Conservation (phyloP, 352 stramenopile species). For the Pythium guiyangense region DNA sequence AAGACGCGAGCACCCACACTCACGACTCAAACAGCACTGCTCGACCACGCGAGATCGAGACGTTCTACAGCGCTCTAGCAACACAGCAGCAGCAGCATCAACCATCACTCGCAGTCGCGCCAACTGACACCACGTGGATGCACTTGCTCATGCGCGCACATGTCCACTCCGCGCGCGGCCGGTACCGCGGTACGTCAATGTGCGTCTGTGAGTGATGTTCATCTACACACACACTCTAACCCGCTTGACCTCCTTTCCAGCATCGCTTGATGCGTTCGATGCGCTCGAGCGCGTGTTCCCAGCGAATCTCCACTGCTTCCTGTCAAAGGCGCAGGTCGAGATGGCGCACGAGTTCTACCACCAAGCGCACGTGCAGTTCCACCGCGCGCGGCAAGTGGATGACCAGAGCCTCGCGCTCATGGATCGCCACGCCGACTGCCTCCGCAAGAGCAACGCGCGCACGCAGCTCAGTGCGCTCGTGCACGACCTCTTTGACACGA, state of each 20-base stretch:
- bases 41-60: slow-evolving; percentile 41
- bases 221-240: neutral
- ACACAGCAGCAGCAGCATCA: no score
- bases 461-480: slow-evolving; percentile 65
- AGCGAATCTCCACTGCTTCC: slow-evolving; percentile 56
- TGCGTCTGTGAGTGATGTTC: neutral
- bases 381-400: slow-evolving; percentile 56
- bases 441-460: slow-evolving; percentile 38
- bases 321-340: slow-evolving; percentile 50
- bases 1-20: slow-evolving; percentile 24
- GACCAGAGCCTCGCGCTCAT: slow-evolving; percentile 55
- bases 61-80: slow-evolving; percentile 33
- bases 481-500: slow-evolving; percentile 66
- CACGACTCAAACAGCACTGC: no score
- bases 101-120: slow-evolving; percentile 6
- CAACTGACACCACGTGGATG: slow-evolving; percentile 46
- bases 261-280: slow-evolving; percentile 31
- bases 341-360: slow-evolving; percentile 60
- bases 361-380: slow-evolving; percentile 48
- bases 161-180: slow-evolving; percentile 34
- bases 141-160: slow-evolving; percentile 51
- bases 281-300: slow-evolving; percentile 44
- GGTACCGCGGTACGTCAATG: slow-evolving; percentile 28
- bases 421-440: slow-evolving; percentile 60
- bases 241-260: slow-evolving; percentile 4